phyloP scores from a whole-genome alignment of 108 stramenopile genomes.

The Cyclostephanos tholiformis region DNA sequence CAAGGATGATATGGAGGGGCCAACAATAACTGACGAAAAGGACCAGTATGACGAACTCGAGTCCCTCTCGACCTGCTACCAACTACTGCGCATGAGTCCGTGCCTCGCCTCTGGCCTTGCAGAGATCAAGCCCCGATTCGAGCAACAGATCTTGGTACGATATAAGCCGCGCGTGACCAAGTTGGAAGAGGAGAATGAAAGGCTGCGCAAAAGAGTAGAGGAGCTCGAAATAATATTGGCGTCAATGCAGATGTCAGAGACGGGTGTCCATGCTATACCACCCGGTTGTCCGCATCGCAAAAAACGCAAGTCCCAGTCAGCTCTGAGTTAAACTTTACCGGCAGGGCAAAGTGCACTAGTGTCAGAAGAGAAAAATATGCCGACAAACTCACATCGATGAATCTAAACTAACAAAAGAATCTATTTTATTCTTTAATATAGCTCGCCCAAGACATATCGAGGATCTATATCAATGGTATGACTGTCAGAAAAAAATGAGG shows the following conservation, averaged over 20 bases:
- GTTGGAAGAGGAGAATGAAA: conserved; percentile 44
- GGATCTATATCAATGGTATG: conserved; percentile 42
- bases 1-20: conserved; percentile 1
- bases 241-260: conserved; percentile 11
- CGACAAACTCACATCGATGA: not conserved
- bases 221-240: conserved; percentile 29
- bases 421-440: conserved; percentile 45
- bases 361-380: too few species aligned
- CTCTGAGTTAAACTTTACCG: too few species aligned
- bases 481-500: not conserved
- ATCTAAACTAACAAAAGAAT: not conserved
- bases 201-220: conserved; percentile 22
- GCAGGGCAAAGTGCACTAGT: too few species aligned
- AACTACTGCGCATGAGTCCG: conserved; percentile 39
- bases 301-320: conserved; percentile 36
- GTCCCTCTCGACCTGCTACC: conserved; percentile 30
- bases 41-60: conserved; percentile 14
- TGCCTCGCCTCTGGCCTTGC: conserved; percentile 41
- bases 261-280: not conserved
- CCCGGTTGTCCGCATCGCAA: conserved; percentile 12
- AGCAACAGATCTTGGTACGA: conserved; percentile 31
- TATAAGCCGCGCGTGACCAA: conserved; percentile 32
- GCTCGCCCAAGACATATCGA: conserved; percentile 59
- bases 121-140: conserved; percentile 13
- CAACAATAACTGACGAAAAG: not conserved